Conservation (phyloP, 1,284 basidiomycete genomes). For the Flammula alnicola region DNA sequence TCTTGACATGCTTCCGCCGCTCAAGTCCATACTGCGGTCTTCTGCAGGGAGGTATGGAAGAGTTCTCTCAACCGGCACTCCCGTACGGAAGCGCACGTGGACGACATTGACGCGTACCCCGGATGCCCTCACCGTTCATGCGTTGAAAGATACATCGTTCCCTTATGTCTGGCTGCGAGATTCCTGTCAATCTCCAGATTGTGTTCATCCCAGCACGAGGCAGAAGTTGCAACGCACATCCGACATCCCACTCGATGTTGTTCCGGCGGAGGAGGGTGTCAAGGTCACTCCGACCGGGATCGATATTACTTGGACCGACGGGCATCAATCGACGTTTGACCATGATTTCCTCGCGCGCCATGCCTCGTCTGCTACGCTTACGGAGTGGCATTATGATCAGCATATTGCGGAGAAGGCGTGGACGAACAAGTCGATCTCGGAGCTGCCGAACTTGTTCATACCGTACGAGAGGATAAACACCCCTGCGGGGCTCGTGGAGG, state of each 20-base stretch:
- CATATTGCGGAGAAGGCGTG: constrained; percentile 25
- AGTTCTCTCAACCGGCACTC: too few species aligned
- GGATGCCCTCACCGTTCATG: constrained; percentile 36
- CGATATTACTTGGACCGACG: constrained; percentile 58
- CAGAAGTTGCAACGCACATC: constrained; percentile 81
- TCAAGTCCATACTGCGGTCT: too few species aligned
- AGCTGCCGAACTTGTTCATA: constrained; percentile 49
- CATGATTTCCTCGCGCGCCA: constrained; percentile 55
- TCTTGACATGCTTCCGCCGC: too few species aligned
- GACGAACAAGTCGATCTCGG: constrained; percentile 37
- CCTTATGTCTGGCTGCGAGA: constrained; percentile 55
- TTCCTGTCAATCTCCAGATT: constrained; percentile 50
- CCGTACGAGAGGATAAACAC: constrained; percentile 50
- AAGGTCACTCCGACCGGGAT: constrained; percentile 38
- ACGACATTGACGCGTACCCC: constrained; percentile 28
- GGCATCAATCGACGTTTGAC: constrained; percentile 60
- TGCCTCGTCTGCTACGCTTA: constrained; percentile 33
- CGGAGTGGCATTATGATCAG: constrained; percentile 27
- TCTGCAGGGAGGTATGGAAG: too few species aligned
- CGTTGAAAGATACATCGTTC: constrained; percentile 42
- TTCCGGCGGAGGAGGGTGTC: constrained; percentile 33
- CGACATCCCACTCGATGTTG: constrained; percentile 56
- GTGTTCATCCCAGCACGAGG: constrained; percentile 73
- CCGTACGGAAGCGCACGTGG: constrained; percentile 31
- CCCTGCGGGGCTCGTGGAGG: constrained; percentile 49